phyloP scores from a whole-genome alignment of 768 basidiomycete species.

The Mycena maculata region DNA sequence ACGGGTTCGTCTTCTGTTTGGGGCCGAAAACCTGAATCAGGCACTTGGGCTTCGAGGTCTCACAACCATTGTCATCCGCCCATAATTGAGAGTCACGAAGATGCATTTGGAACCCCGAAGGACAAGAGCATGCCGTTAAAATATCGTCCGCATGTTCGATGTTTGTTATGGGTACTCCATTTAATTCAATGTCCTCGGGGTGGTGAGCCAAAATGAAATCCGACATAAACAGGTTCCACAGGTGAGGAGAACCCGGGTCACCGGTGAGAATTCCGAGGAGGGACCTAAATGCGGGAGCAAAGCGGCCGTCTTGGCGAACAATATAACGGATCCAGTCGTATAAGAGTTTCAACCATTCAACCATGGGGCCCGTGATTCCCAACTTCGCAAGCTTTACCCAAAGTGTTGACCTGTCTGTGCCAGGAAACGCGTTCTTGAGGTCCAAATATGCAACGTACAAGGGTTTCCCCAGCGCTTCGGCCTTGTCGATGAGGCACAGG shows the following conservation, averaged over 20 bases:
- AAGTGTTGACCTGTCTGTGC: conserved; percentile 1
- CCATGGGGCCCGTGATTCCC: conserved; percentile 21
- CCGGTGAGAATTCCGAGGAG: conserved; percentile 8
- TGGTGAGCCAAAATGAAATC: background rate
- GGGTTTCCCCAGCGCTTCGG: too few relatives aligned
- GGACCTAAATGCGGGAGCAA: background rate
- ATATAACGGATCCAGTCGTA: conserved; percentile 24
- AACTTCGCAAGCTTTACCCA: background rate
- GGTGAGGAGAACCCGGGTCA: background rate
- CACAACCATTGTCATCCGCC: too few relatives aligned
- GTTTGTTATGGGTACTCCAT: too few relatives aligned
- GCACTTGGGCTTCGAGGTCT: too few relatives aligned
- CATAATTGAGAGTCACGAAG: too few relatives aligned
- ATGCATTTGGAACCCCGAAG: too few relatives aligned
- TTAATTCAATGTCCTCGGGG: background rate
- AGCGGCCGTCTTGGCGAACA: background rate
- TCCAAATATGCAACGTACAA: too few relatives aligned
- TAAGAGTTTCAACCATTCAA: conserved; percentile 24
- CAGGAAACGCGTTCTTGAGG: conserved; percentile 8
- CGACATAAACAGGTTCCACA: conserved; percentile 17
- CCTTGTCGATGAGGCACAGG: background rate
- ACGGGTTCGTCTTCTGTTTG: too few relatives aligned
- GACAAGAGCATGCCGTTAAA: too few relatives aligned
- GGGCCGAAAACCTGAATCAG: too few relatives aligned
- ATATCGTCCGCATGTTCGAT: too few relatives aligned